A percentile compares a stretch with the other conserved stretches of the same genome.
Evolutionary conservation across 352 stramenopile genomes (phyloP).

Genomic region (Phytophthora foliorum): DNA sequence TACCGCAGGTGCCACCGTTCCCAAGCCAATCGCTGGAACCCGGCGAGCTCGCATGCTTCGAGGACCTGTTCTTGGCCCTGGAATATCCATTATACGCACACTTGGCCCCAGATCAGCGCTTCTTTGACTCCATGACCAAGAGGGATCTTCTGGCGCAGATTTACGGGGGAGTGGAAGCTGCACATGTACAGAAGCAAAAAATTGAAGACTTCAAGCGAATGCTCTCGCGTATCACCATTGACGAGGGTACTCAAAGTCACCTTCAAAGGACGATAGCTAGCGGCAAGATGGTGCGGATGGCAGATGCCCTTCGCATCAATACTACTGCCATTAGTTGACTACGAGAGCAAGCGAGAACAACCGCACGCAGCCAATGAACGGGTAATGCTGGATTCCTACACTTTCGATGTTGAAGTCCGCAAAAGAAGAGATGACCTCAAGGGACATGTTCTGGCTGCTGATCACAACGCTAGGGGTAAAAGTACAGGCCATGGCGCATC

Average conservation of each 20-base stretch:
- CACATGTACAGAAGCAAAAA: not conserved
- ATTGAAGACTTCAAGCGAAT: not conserved
- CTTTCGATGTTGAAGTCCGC: not conserved
- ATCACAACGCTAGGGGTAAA: not conserved
- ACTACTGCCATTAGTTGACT: not conserved
- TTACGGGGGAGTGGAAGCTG: not conserved
- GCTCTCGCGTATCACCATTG: not conserved
- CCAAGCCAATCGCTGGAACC: not conserved
- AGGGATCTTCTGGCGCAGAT: not conserved
- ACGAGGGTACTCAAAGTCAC: not conserved
- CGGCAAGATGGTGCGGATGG: not conserved
- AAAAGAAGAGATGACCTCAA: not conserved
- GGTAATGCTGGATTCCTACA: not conserved
- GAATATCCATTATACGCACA: not conserved
- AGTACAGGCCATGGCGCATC: not conserved
- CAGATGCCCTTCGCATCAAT: not conserved
- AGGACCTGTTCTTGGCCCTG: not conserved
- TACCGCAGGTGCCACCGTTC: not conserved
- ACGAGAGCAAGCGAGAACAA: not conserved
- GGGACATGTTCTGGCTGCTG: not conserved
- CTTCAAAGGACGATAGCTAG: not conserved
- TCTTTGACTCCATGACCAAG: not conserved
- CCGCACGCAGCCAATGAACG: not conserved
- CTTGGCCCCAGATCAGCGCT: not conserved
- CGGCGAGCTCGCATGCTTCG: not conserved